Evolutionary conservation across 495 filamentous ascomycete species (phyloP).

Genomic region (Aspergillus asperescens): DNA sequence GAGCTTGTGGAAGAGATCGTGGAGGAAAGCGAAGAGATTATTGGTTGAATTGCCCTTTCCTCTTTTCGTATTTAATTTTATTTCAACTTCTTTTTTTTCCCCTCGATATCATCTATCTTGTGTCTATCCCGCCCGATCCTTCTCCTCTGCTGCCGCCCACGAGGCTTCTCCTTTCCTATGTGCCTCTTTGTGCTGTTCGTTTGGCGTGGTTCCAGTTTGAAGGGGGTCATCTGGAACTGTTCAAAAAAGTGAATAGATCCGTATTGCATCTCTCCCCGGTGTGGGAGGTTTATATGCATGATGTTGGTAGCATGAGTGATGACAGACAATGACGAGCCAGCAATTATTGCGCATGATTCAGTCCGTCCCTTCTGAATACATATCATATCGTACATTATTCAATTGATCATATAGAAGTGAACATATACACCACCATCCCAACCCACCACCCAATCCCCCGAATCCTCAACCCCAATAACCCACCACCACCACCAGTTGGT

Average conservation of each 20-base stretch:
- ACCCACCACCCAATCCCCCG: not conserved
- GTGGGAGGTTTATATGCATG: constrained; percentile 18
- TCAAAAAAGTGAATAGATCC: constrained; percentile 28
- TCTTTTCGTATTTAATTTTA: constrained; percentile 40
- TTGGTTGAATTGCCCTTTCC: constrained; percentile 34
- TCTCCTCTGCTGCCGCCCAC: constrained; percentile 8
- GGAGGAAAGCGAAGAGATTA: constrained; percentile 86
- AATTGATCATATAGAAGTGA: not conserved
- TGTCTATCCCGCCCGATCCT: constrained; percentile 14
- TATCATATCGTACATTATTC: not conserved
- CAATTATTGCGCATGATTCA: constrained; percentile 1
- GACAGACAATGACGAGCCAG: constrained; percentile 22
- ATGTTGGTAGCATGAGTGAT: constrained; percentile 29
- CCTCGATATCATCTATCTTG: constrained; percentile 21
- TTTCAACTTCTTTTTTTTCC: constrained; percentile 28
- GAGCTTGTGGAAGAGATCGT: constrained; percentile 93
- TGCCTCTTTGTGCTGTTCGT: constrained; percentile 17
- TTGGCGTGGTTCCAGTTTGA: constrained; percentile 18
- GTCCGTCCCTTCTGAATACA: not conserved
- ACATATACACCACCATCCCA: constrained; percentile 4
- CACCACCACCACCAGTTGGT: not conserved
- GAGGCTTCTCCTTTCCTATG: constrained; percentile 14
- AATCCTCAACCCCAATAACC: not conserved
- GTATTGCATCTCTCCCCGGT: constrained; percentile 24
- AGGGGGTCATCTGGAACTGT: constrained; percentile 15